Evolutionary conservation across 2,329 filamentous ascomycete genomes (phyloP).

Genomic region (Colletotrichum limetticola): DNA sequence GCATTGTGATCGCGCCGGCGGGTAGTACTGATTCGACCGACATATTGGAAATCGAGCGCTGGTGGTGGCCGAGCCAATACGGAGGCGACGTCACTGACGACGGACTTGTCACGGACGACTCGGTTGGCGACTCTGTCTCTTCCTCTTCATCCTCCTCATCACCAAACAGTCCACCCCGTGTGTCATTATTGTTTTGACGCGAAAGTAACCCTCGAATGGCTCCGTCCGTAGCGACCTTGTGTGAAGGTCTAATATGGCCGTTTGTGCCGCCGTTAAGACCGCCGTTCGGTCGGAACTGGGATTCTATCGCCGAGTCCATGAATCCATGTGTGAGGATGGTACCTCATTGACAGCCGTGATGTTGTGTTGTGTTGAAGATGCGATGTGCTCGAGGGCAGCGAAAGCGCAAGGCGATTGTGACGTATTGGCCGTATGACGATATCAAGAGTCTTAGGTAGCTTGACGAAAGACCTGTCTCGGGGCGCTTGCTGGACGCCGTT

Average conservation of each 20-base stretch:
- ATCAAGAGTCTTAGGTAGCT: constrained; percentile 7
- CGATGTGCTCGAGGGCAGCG: background rate
- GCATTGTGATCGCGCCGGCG: constrained; percentile 67
- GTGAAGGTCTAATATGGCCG: constrained; percentile 12
- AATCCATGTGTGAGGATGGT: constrained; percentile 33
- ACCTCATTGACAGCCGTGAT: constrained; percentile 26
- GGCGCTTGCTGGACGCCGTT: constrained; percentile 21
- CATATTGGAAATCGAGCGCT: constrained; percentile 50
- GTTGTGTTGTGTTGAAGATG: constrained; percentile 2
- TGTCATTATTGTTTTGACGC: constrained; percentile 26
- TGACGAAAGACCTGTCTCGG: constrained; percentile 18
- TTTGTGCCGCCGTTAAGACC: constrained; percentile 18
- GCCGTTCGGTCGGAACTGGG: constrained; percentile 32
- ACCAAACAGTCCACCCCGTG: constrained; percentile 22
- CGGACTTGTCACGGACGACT: constrained; percentile 31
- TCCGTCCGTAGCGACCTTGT: constrained; percentile 16
- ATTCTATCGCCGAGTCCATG: constrained; percentile 36
- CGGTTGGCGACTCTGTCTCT: constrained; percentile 22
- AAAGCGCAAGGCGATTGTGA: constrained; percentile 8
- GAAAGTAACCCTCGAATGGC: constrained; percentile 22
- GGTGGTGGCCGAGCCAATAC: constrained; percentile 55
- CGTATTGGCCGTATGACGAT: constrained; percentile 28
- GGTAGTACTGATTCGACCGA: constrained; percentile 62
- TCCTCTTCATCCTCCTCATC: constrained; percentile 24
- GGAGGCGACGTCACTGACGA: constrained; percentile 51